Evolutionary conservation across 306 rosid genomes (phyloP).

Genomic region (Prunus dulcis): DNA sequence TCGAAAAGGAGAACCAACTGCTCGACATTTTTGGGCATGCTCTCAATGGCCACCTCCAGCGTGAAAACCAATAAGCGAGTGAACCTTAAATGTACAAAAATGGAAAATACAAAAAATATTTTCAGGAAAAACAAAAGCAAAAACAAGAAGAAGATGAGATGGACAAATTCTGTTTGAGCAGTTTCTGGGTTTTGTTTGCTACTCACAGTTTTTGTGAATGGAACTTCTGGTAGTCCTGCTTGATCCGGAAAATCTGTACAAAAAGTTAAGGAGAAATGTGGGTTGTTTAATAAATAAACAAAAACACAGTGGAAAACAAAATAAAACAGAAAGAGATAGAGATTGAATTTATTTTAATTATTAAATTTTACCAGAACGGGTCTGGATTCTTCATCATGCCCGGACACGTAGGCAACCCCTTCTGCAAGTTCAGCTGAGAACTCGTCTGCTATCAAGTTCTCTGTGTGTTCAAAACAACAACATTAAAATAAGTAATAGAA

Average conservation of each 20-base stretch:
- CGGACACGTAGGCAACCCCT: conserved; percentile 86
- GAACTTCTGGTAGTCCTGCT: conserved; percentile 85
- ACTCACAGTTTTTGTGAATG: conserved; percentile 95
- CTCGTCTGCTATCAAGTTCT: conserved; percentile 86
- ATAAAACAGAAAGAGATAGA: neutral
- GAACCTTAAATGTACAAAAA: conserved; percentile 45
- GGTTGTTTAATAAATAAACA: neutral
- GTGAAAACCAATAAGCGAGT: conserved; percentile 85
- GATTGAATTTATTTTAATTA: no score
- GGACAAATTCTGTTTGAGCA: neutral
- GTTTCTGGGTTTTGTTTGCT: conserved; percentile 12
- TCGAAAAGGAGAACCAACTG: conserved; percentile 84
- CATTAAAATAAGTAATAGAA: neutral
- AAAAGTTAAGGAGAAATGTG: neutral
- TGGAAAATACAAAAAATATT: neutral
- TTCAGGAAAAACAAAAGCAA: neutral
- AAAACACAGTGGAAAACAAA: neutral
- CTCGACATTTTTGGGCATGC: conserved; percentile 80
- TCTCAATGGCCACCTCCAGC: conserved; percentile 82
- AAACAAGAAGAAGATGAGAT: neutral
- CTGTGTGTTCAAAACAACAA: conserved; percentile 31
- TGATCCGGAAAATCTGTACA: conserved; percentile 78
- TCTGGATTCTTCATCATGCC: conserved; percentile 87
- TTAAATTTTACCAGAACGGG: conserved; percentile 67
- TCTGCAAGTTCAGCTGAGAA: conserved; percentile 95